Evolutionary conservation across 192 early-diverging fungal genomes (phyloP), one percentile per base, ranked within the genome.

Genomic region (Coemansia sp.): DNA sequence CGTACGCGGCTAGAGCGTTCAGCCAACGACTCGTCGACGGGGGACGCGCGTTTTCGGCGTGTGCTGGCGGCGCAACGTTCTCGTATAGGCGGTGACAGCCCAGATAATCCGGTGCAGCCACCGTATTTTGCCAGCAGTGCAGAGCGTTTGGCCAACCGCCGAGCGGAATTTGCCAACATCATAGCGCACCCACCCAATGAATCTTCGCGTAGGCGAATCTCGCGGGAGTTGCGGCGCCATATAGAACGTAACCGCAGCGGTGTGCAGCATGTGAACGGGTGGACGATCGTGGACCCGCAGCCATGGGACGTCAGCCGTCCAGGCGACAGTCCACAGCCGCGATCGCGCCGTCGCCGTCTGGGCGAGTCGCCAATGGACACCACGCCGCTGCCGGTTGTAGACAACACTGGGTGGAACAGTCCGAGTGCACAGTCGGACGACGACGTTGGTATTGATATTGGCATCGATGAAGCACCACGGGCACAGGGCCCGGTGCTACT

Each of bases 261-360:
- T 19, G 16, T 49, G 27, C 62, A 41, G 32, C 61, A 64, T 6
- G 62, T 52, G 13, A 57, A 70, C 39, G 68, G 64, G 23, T 74
- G 73, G 73, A 74, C 71, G 12, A 62, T 74, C 32, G 71, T 74
- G 16, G 60, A 66, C 37, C 49, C 57, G 51, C 57, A 54, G 6
- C 61, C 65, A 7, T 23, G 39, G 57, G 24, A 54, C 37, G 53
- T 52, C 50, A 27, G 50, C 35, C 49, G 32, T 38, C 61, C 32
- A 9, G 35, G 35, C 12, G 29, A 27, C 38, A 52, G 48, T 12
- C 24, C 32, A 19, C 56, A 24, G 52, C 52, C 32, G 27, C 58
- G 58, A 20, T 41, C 45, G 14, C 52, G 65, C 57, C 57, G 58
- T 7, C 32, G 32, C 10, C 57, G 47, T 3, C 23, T 61, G 59